phyloP scores from a whole-genome alignment of 768 basidiomycete species.

The Phaeolepiota aurea region DNA sequence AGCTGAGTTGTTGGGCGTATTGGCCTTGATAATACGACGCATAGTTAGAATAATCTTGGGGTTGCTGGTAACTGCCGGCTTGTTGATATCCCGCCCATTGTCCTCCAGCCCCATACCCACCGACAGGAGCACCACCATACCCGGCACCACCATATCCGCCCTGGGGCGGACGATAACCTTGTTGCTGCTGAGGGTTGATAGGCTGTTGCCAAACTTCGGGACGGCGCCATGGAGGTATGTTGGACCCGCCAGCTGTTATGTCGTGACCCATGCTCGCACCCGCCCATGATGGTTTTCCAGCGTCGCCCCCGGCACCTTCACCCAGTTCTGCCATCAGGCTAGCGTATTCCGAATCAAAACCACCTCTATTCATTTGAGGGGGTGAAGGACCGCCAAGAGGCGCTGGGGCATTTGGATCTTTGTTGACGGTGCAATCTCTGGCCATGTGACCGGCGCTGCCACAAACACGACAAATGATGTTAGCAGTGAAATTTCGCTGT shows the following conservation, averaged over 20 bases:
- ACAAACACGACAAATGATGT: conserved; percentile 98
- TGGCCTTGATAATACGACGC: conserved; percentile 86
- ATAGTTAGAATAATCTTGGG: conserved; percentile 76
- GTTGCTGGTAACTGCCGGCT: conserved; percentile 36
- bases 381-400: conserved; percentile 36
- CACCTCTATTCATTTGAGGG: conserved; percentile 51
- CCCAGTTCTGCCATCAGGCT: conserved; percentile 97
- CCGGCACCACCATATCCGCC: conserved; percentile 37
- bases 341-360: conserved; percentile 97
- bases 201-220: conserved; percentile 79
- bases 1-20: conserved; percentile 71
- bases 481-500: conserved; percentile 97
- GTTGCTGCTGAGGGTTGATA: conserved; percentile 38
- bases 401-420: conserved; percentile 67
- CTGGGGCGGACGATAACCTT: conserved; percentile 68
- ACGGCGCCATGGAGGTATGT: conserved; percentile 86
- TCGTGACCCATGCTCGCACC: conserved; percentile 48
- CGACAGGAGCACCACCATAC: conserved; percentile 29
- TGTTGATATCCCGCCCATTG: conserved; percentile 43
- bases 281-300: conserved; percentile 44
- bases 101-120: conserved; percentile 34
- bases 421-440: conserved; percentile 92
- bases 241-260: conserved; percentile 68
- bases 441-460: conserved; percentile 99
- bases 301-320: conserved; percentile 58